phyloP scores from a whole-genome alignment of 2,329 filamentous ascomycete genomes.

The Botrytis sinoallii region DNA sequence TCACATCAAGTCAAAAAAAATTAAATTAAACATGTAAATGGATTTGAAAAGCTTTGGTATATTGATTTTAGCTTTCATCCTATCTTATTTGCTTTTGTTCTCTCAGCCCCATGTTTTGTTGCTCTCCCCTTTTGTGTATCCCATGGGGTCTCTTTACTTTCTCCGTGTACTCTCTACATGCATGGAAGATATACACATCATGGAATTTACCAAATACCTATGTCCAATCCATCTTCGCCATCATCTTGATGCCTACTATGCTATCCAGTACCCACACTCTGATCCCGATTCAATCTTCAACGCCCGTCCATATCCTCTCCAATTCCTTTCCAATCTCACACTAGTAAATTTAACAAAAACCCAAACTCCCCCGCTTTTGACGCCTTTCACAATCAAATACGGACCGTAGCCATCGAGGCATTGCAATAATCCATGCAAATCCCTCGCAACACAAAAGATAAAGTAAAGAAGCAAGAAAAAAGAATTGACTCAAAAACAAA shows the following conservation, averaged over 20 bases:
- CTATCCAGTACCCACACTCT: not conserved
- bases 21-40: not conserved
- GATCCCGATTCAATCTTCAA: constrained; percentile 4
- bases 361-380: constrained; percentile 4
- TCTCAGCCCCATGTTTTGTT: not conserved
- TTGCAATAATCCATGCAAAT: constrained; percentile 5
- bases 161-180: not conserved
- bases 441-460: not conserved
- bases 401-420: not conserved
- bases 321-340: constrained; percentile 11
- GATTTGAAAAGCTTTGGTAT: not conserved
- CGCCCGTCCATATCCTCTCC: constrained; percentile 1
- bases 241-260: not conserved
- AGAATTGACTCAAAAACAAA: constrained; percentile 18
- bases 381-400: not conserved
- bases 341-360: not conserved
- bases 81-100: not conserved
- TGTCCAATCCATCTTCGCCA: not conserved
- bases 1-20: not conserved
- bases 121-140: not conserved
- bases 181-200: constrained; percentile 13
- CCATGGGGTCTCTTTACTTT: not conserved
- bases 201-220: not conserved
- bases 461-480: not conserved
- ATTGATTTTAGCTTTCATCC: not conserved